Evolutionary conservation across 2,329 filamentous ascomycete species (phyloP).

Genomic region (Coniochaeta sp.): DNA sequence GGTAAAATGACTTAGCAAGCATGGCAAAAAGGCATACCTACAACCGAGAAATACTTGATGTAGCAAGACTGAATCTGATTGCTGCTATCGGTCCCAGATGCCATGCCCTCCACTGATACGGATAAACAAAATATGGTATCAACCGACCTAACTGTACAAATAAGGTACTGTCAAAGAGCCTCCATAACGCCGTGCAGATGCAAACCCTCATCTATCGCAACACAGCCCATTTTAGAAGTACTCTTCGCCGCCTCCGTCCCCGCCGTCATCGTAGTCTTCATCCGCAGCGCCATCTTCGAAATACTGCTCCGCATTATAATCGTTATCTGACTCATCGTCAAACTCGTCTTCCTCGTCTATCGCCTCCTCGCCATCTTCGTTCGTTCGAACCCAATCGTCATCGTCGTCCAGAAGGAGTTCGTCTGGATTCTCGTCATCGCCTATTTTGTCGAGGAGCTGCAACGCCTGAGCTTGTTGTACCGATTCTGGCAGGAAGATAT

Average conservation of each 20-base stretch:
- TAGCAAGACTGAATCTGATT: not conserved
- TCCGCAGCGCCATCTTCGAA: constrained; percentile 52
- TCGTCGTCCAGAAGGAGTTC: constrained; percentile 39
- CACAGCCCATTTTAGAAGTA: constrained; percentile 8
- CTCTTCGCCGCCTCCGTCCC: constrained; percentile 34
- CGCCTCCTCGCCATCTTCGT: constrained; percentile 30
- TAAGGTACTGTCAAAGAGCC: not conserved
- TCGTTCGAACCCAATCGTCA: constrained; percentile 34
- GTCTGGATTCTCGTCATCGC: constrained; percentile 24
- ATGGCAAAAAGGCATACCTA: not conserved
- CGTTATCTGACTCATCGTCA: constrained; percentile 48
- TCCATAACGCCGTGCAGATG: not conserved
- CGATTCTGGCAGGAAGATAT: constrained; percentile 36
- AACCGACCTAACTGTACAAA: not conserved
- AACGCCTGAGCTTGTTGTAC: constrained; percentile 25
- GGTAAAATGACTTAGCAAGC: not conserved
- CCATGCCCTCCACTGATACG: not conserved
- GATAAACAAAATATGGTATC: not conserved
- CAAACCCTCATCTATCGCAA: not conserved
- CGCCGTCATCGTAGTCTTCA: constrained; percentile 43
- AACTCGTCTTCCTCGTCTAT: constrained; percentile 42
- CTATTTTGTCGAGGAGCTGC: constrained; percentile 36
- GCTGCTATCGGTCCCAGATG: not conserved
- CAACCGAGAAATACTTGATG: too few relatives aligned
- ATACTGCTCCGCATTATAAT: constrained; percentile 54